Evolutionary conservation across 257 asterid genomes (phyloP).

Genomic region (Solanum gracilifrons): DNA sequence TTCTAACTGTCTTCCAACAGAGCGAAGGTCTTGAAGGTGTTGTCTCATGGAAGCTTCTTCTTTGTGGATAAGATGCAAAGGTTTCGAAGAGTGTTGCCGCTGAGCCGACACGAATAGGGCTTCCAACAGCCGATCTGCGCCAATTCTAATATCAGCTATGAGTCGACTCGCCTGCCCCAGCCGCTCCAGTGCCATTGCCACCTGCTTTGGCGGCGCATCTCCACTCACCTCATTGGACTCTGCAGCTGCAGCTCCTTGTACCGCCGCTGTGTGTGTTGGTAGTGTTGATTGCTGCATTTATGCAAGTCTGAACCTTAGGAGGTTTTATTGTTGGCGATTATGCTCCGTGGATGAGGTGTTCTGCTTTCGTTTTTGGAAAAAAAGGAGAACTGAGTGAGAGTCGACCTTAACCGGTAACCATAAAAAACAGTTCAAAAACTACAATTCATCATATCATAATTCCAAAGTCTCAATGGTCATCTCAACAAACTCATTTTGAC

Average conservation of each 20-base stretch:
- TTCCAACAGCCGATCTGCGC: slow-evolving; percentile 86
- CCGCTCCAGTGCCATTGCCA: slow-evolving; percentile 90
- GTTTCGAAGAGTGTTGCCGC: slow-evolving; percentile 61
- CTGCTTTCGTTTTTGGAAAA: background rate
- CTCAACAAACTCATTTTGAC: background rate
- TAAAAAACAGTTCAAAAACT: background rate
- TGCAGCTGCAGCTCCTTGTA: background rate
- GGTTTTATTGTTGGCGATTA: background rate
- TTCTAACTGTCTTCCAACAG: slow-evolving; percentile 77
- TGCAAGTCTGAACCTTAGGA: background rate
- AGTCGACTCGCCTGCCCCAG: slow-evolving; percentile 82
- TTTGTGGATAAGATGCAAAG: slow-evolving; percentile 46
- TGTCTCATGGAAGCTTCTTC: slow-evolving; percentile 73
- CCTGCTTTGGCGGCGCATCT: slow-evolving; percentile 97
- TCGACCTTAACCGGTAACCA: background rate
- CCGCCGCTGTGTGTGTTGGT: slow-evolving; percentile 25
- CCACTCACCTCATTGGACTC: slow-evolving; percentile 2
- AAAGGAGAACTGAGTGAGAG: background rate
- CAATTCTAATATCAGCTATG: slow-evolving; percentile 82
- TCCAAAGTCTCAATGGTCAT: background rate
- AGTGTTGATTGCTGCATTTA: slow-evolving; percentile 39
- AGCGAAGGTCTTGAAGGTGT: slow-evolving; percentile 66
- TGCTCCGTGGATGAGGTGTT: background rate
- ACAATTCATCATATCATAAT: background rate
- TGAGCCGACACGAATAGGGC: slow-evolving; percentile 56